Conservation (phyloP, 306 rosid genomes). For the Glycyrrhiza uralensis region DNA sequence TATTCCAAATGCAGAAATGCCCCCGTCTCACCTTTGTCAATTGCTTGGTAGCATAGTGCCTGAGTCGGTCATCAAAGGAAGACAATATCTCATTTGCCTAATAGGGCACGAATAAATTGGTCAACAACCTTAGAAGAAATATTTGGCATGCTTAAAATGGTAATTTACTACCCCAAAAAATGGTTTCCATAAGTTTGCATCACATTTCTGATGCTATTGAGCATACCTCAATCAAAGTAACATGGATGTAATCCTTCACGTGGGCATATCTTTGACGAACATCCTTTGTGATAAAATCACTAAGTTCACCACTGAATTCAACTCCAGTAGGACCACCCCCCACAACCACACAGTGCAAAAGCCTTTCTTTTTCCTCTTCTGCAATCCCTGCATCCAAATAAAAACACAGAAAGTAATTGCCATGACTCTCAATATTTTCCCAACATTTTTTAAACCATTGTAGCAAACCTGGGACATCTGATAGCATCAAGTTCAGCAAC, state of each 20-base stretch:
- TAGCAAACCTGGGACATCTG: constrained; percentile 77
- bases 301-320: constrained; percentile 97
- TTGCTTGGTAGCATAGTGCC: constrained; percentile 81
- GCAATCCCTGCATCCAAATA: constrained; percentile 58
- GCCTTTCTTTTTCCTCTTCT: constrained; percentile 74
- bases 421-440: not conserved
- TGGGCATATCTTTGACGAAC: constrained; percentile 81
- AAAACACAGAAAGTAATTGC: not conserved
- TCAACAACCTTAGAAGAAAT: constrained; percentile 12
- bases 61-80: constrained; percentile 80
- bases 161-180: not conserved
- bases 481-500: constrained; percentile 83
- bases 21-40: constrained; percentile 69
- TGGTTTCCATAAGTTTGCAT: not conserved
- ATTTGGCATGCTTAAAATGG: not conserved
- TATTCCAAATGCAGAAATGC: not conserved
- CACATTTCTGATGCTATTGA: not conserved
- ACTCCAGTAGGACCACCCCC: constrained; percentile 99
- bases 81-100: constrained; percentile 95
- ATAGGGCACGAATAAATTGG: constrained; percentile 32
- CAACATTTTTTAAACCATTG: not conserved
- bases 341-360: constrained; percentile 91
- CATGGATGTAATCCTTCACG: constrained; percentile 81
- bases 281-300: constrained; percentile 86
- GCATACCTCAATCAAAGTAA: constrained; percentile 90